Percentiles rank a stretch among this genome's conserved stretches.
Conservation (phyloP, 768 basidiomycete species). For the Termitomyces bulborhizus region DNA sequence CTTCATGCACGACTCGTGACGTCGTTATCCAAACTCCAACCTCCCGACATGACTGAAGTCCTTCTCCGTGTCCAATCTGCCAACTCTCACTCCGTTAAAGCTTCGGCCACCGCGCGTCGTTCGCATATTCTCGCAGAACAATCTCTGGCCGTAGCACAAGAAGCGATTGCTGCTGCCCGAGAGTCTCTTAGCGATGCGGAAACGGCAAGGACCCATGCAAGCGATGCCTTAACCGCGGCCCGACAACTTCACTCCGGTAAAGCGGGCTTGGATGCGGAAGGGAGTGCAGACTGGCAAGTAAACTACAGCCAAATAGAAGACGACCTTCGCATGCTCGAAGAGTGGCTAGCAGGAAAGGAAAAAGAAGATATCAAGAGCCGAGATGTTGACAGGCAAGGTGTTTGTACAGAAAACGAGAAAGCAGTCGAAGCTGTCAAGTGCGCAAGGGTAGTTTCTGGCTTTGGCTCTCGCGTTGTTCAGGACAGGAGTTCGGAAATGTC, state of each 20-base stretch:
- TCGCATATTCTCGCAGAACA: constrained; percentile 24
- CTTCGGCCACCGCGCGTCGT: constrained; percentile 19
- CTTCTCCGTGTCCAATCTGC: constrained; percentile 18
- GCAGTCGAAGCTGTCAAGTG: constrained; percentile 1
- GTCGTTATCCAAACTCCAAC: constrained; percentile 16
- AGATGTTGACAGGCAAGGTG: constrained; percentile 10
- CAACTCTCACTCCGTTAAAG: constrained; percentile 17
- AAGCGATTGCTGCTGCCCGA: constrained; percentile 21
- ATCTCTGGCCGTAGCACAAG: constrained; percentile 20
- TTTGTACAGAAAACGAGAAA: not conserved
- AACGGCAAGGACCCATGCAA: constrained; percentile 15
- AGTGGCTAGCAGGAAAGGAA: constrained; percentile 14
- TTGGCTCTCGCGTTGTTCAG: not conserved
- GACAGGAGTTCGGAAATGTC: not conserved
- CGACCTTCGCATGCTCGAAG: constrained; percentile 12
- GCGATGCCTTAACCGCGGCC: constrained; percentile 19
- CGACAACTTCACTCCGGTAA: constrained; percentile 10
- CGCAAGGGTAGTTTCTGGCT: not conserved
- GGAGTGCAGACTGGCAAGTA: constrained; percentile 6
- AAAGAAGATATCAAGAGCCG: constrained; percentile 14
- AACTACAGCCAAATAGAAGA: constrained; percentile 9
- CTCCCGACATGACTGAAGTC: constrained; percentile 13
- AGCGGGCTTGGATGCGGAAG: not conserved
- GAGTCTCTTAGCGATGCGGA: constrained; percentile 20
- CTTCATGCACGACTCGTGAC: constrained; percentile 17